Base-by-base conservation (phyloP, 108 stramenopile species). In the Stephanodiscus minutulus region DNA sequence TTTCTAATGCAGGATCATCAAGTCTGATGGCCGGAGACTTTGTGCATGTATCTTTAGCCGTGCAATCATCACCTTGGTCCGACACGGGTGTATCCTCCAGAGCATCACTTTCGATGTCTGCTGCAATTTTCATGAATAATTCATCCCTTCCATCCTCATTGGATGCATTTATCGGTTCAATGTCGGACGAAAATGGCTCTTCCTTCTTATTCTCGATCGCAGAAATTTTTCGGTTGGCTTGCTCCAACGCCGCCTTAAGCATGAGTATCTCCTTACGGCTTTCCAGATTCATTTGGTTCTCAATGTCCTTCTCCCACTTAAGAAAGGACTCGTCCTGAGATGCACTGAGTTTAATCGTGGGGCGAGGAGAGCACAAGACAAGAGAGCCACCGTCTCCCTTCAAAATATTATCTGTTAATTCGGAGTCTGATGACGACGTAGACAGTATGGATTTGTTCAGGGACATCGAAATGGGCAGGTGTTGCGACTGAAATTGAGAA, bases 141-240 rank as follows among this genome's bases (percentile, higher is more conserved):
- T 81, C 63, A 5, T 67, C 57, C 1, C 27, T n/a, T 15, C 52
- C 68, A 48, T 61, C 53, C 53, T 68, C 68, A 46, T 21, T 69
- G 12, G 31, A 47, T 39, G 73, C 48, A 18, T 70, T n/a, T 67
- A 81, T 74, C 10, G 79, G 72, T 50, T 81, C 79, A 61, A 81
- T 74, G 20, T 81, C 79, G 28, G 73, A 81, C 50, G 49, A 21
- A 50, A 73, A 81, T 17, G 79, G 79, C 12, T 73, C 72, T 36
- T 69, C 61, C 22, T 64, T 57, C 9, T 63, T 39, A 7, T 76
- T 59, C 52, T 86, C 73, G 18, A 81, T 47, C 18, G 44, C 61
- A 22, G 68, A 49, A 52, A 90, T 92, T 39, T 66, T 79, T 15
- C 80, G 74, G 61, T 90, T 90, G 5, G 91, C 89, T 61, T 86